Evolutionary conservation across 2,329 filamentous ascomycete genomes (phyloP), one percentile per base, ranked within the genome.

Genomic region (Sclerotinia nivalis): DNA sequence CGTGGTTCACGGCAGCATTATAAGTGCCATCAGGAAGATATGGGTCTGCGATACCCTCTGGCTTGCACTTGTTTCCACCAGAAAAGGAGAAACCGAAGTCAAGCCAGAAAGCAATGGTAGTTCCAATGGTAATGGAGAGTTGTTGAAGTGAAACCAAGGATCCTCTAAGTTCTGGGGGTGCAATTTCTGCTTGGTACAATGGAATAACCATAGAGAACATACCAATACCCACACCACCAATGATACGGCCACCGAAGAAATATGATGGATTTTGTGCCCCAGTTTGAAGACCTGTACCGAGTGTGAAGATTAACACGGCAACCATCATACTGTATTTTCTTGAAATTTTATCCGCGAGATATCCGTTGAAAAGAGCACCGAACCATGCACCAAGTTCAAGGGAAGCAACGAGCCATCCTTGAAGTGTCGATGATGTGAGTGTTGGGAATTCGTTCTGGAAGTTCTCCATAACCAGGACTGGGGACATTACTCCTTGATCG

Each of bases 121-220:
- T 85, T 45, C 86, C 86, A 37, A 82, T 81, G 0, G 85, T 86
- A 72, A 88, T 87, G 67, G 88, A 76, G 6, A 85, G 84, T n/a
- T 85, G 86, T 76, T 88, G 86, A 61, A 88, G 83, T 84, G 87
- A 87, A 76, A 88, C 85, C 40, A 88, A 80, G 73, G 86, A 86
- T 28, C 86, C 86, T 65, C 86, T 82, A 73, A 87, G 85, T 74
- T 88, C 84, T 2, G 85, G 80, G 15, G 83, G 83, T 52, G 85
- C 87, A 2, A 84, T 86, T 76, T 89, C 87, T 0, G 86, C 86
- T 71, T 88, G 86, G 86, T 87, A 89, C 61, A 85, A 87, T 10
- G 87, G 87, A 3, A 84, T 81, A 28, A 80, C 82, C 6, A 80
- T 82, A 0, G 82, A 83, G 70, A 83, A 83, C 75, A 84, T 82